phyloP scores from a whole-genome alignment of 2,329 filamentous ascomycete species.

The Clarireedia homoeocarpa region DNA sequence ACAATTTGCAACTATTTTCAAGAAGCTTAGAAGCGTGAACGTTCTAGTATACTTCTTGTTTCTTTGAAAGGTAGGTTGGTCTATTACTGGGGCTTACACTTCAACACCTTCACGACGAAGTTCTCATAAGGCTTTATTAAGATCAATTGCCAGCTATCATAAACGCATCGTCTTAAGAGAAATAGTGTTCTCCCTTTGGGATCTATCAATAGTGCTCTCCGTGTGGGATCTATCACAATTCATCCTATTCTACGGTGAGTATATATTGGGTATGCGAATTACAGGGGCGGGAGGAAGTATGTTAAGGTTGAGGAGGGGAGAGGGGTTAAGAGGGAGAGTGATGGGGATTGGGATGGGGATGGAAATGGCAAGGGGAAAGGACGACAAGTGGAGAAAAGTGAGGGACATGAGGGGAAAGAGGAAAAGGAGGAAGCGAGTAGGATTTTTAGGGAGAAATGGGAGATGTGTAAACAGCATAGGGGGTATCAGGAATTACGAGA shows the following conservation, averaged over 20 bases:
- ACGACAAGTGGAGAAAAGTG: constrained; percentile 33
- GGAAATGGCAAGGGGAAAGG: constrained; percentile 26
- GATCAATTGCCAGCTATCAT: too few relatives aligned
- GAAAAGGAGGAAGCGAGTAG: constrained; percentile 43
- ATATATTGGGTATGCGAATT: constrained; percentile 41
- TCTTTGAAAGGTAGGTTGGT: too few relatives aligned
- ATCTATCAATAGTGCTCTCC: too few relatives aligned
- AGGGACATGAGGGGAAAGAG: constrained; percentile 36
- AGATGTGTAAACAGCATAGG: background rate
- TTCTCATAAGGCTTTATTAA: too few relatives aligned
- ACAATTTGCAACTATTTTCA: background rate
- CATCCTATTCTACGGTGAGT: too few relatives aligned
- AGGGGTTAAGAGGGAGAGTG: background rate
- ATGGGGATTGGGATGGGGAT: background rate
- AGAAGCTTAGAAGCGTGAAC: background rate
- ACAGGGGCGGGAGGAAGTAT: constrained; percentile 48
- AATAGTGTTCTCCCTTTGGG: too few relatives aligned
- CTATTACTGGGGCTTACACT: too few relatives aligned
- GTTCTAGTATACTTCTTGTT: background rate
- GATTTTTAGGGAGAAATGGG: constrained; percentile 43
- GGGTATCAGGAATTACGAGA: background rate
- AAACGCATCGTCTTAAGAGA: too few relatives aligned
- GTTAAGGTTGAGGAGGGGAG: constrained; percentile 22
- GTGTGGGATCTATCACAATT: too few relatives aligned
- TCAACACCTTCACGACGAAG: too few relatives aligned